A percentile compares a stretch with the other conserved stretches of the same genome.
These are phyloP conservation scores for Termitomyces sp. DNA, from an alignment of 768 basidiomycete species.

Conservation along the genomic window DNA sequence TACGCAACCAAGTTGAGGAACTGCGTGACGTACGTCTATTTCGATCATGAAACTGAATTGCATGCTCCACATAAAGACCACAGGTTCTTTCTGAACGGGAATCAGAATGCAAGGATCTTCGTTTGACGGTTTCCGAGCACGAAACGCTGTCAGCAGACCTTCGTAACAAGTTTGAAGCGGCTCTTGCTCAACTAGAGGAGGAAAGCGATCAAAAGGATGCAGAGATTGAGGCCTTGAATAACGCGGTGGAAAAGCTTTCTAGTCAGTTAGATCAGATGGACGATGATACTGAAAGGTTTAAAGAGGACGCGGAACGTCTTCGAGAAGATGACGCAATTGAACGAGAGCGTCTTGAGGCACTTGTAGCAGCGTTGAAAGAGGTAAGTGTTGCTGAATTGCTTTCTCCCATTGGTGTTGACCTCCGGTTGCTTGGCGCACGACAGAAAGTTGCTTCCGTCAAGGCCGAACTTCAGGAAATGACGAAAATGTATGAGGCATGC, in stretches of 20 bases:
- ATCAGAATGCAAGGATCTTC: conserved; percentile 69
- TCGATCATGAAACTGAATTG: neutral
- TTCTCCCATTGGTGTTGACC: neutral
- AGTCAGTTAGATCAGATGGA: conserved; percentile 82
- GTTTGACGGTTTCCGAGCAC: conserved; percentile 68
- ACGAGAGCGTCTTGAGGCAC: conserved; percentile 58
- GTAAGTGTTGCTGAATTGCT: conserved; percentile 33
- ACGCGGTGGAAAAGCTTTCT: conserved; percentile 76
- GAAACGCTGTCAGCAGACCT: conserved; percentile 68
- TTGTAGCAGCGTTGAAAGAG: conserved; percentile 76
- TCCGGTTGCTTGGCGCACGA: neutral
- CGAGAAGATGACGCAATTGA: conserved; percentile 75
- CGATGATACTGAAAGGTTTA: conserved; percentile 75
- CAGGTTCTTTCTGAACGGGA: conserved; percentile 79
- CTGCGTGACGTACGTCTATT: conserved; percentile 54
- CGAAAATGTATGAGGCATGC: conserved; percentile 59
- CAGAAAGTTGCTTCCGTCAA: conserved; percentile 70
- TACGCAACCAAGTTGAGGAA: conserved; percentile 73
- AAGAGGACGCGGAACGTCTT: conserved; percentile 61
- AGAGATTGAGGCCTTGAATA: conserved; percentile 67
- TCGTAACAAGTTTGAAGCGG: conserved; percentile 69
- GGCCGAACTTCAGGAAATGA: conserved; percentile 58
- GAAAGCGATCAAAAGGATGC: conserved; percentile 78
- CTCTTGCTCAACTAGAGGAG: conserved; percentile 68
- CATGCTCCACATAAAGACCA: neutral